A percentile compares a stretch with the other conserved stretches of the same genome.
Conservation (phyloP, 495 filamentous ascomycete species). For the Gamarada debralockiae region DNA sequence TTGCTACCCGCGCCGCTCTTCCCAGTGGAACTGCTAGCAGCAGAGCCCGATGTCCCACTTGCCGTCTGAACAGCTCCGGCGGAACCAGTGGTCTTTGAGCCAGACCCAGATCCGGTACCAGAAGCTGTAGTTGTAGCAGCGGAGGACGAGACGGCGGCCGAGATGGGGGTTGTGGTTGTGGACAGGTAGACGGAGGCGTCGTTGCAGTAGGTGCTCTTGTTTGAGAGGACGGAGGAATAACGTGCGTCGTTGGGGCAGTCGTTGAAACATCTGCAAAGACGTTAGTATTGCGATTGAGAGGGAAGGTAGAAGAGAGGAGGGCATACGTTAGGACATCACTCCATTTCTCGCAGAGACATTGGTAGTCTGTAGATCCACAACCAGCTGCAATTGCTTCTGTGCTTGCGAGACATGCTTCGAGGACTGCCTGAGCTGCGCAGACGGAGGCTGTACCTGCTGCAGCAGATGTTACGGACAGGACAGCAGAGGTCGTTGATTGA, state of each 20-base stretch:
- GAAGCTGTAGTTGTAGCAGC: background rate
- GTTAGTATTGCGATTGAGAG: background rate
- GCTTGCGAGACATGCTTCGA: conserved; percentile 17
- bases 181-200: conserved; percentile 9
- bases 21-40: background rate
- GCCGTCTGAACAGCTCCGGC: background rate
- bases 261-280: conserved; percentile 17
- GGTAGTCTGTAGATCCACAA: conserved; percentile 15
- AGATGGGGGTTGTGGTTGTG: conserved; percentile 11
- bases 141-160: conserved; percentile 2
- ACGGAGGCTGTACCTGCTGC: background rate
- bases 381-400: conserved; percentile 10
- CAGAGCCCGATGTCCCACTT: background rate
- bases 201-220: conserved; percentile 16
- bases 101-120: background rate
- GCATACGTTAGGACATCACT: conserved; percentile 19
- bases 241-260: conserved; percentile 22
- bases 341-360: conserved; percentile 20
- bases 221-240: background rate
- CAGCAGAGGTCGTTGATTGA: background rate
- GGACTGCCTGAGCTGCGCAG: conserved; percentile 19
- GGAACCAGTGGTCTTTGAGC: background rate
- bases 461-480: no score
- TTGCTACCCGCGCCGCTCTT: conserved; percentile 14
- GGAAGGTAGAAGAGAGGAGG: background rate